Conservation (phyloP, 139 green algal genomes). For the Zygnema cylindricum region DNA sequence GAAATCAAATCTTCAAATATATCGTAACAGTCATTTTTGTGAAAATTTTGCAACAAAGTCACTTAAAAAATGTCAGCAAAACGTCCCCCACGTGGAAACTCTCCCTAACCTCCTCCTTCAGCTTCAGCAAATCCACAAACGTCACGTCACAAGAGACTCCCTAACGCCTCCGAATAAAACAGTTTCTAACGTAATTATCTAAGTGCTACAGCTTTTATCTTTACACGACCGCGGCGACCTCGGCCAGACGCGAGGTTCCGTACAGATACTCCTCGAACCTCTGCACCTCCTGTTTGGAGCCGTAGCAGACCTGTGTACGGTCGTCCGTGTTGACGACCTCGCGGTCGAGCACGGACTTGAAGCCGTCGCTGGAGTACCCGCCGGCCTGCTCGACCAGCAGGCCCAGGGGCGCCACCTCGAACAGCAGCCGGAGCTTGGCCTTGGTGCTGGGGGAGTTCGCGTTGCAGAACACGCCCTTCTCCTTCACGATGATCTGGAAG, state of each 20-base stretch:
- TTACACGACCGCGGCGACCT: background rate
- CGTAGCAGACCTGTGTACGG: constrained; percentile 65
- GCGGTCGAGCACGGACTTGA: constrained; percentile 67
- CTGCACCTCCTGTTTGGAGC: constrained; percentile 54
- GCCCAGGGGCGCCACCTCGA: constrained; percentile 70
- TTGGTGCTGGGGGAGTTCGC: constrained; percentile 66
- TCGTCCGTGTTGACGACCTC: constrained; percentile 65
- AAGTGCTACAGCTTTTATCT: too few species aligned
- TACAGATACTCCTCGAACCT: constrained; percentile 64
- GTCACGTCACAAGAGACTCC: too few species aligned
- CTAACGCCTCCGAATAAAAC: too few species aligned
- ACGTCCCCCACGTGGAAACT: too few species aligned
- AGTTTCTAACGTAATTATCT: too few species aligned
- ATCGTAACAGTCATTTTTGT: too few species aligned
- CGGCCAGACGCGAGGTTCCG: constrained; percentile 53
- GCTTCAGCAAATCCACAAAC: too few species aligned
- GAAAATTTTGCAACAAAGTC: too few species aligned
- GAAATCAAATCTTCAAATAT: too few species aligned
- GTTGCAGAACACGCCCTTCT: constrained; percentile 71
- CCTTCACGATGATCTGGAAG: constrained; percentile 70
- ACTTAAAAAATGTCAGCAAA: too few species aligned
- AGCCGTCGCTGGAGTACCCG: constrained; percentile 67
- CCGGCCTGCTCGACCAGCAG: constrained; percentile 69
- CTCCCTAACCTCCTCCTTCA: too few species aligned
- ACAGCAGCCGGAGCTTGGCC: constrained; percentile 70